phyloP scores from a whole-genome alignment of 2,329 filamentous ascomycete genomes.

The Ophiostoma quercus region DNA sequence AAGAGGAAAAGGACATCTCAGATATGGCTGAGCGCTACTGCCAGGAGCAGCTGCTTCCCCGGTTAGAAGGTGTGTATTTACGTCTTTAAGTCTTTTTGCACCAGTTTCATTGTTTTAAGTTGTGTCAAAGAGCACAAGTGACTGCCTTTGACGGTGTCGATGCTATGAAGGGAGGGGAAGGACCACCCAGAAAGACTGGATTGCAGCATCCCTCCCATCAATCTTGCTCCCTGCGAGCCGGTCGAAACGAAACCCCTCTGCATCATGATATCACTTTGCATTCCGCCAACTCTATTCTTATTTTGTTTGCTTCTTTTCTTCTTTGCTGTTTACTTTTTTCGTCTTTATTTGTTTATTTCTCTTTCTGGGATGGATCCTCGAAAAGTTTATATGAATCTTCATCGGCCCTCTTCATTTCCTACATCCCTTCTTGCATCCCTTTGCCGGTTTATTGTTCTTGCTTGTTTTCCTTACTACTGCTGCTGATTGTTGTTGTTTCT shows the following conservation, averaged over 20 bases:
- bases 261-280: conserved; percentile 3
- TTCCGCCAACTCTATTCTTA: neutral
- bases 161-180: conserved; percentile 13
- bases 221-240: conserved; percentile 17
- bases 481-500: neutral
- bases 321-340: too few relatives aligned
- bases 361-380: neutral
- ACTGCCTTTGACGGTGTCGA: neutral
- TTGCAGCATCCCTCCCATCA: conserved; percentile 15
- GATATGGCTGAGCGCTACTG: conserved; percentile 92
- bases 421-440: conserved; percentile 7
- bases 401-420: conserved; percentile 7
- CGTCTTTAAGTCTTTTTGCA: neutral
- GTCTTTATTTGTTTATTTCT: neutral
- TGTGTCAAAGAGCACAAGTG: neutral
- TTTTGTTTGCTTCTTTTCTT: neutral
- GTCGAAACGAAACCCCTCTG: neutral
- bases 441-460: neutral
- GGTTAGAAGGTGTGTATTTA: conserved; percentile 68
- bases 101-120: neutral
- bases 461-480: neutral
- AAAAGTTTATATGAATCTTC: neutral
- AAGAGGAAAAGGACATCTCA: conserved; percentile 83
- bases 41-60: conserved; percentile 78
- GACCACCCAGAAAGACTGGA: conserved; percentile 5